Conservation (phyloP, 1,284 basidiomycete genomes). For the Vanrija sp. region DNA sequence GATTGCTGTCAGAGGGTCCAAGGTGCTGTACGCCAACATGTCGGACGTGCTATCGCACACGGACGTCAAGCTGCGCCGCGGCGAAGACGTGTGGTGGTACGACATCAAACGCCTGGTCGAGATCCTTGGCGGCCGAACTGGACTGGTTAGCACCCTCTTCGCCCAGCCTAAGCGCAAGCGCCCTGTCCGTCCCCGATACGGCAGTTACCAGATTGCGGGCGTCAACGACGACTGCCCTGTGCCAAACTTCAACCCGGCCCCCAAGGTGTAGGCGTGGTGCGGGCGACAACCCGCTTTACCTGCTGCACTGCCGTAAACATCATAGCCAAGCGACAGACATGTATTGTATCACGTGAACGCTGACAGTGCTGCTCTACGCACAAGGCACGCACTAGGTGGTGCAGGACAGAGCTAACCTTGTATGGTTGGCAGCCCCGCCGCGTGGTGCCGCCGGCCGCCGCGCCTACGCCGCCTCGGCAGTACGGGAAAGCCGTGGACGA, state of each 20-base stretch:
- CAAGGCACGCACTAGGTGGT: no score
- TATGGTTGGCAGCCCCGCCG: no score
- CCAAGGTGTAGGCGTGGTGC: no score
- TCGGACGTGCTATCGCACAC: conserved; percentile 78
- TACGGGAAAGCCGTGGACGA: no score
- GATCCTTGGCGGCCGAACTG: conserved; percentile 54
- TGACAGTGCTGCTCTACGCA: no score
- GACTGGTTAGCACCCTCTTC: conserved; percentile 10
- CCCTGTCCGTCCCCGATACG: neutral
- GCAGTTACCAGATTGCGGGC: conserved; percentile 1
- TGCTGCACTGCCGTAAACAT: no score
- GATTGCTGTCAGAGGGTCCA: conserved; percentile 84
- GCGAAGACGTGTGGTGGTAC: conserved; percentile 78
- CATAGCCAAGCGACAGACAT: no score
- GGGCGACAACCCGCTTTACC: no score
- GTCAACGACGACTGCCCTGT: conserved; percentile 5
- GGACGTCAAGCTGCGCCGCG: conserved; percentile 84
- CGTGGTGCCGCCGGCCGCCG: no score
- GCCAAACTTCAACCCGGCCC: neutral
- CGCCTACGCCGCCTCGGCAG: no score
- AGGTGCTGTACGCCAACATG: conserved; percentile 76
- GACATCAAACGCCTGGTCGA: conserved; percentile 67
- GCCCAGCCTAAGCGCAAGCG: neutral
- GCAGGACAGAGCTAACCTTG: no score
- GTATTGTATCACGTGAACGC: no score